phyloP scores from a whole-genome alignment of 305 asterid genomes.

The Solanum hybrid region DNA sequence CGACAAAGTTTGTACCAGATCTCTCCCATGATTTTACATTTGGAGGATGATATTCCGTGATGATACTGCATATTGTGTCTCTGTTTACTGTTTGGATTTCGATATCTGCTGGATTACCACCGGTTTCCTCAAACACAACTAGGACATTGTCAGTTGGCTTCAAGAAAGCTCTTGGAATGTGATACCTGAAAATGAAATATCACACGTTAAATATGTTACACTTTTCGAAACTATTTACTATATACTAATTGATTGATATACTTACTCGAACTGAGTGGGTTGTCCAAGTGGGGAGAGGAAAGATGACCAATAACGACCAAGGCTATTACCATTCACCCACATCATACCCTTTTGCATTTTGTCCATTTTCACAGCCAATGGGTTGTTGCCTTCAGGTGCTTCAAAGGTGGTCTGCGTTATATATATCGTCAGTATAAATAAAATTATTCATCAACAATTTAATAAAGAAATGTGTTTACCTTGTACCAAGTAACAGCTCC shows the following conservation, averaged over 20 bases:
- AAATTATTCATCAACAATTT: neutral
- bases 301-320: conserved; percentile 72
- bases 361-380: conserved; percentile 48
- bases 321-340: conserved; percentile 58
- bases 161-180: conserved; percentile 56
- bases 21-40: conserved; percentile 29
- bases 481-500: conserved; percentile 63
- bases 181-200: conserved; percentile 20
- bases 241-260: neutral
- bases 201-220: neutral
- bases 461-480: conserved; percentile 22
- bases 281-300: conserved; percentile 44
- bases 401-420: conserved; percentile 40
- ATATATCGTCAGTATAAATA: too few relatives aligned
- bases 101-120: conserved; percentile 37
- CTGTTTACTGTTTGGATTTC: conserved; percentile 39
- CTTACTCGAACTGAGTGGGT: conserved; percentile 51
- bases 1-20: conserved; percentile 19
- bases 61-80: conserved; percentile 54
- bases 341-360: conserved; percentile 65
- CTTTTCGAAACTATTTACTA: neutral
- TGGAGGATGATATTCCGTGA: conserved; percentile 45
- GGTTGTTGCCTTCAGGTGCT: conserved; percentile 50
- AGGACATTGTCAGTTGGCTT: conserved; percentile 39
- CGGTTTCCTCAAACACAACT: conserved; percentile 57